phyloP scores from a whole-genome alignment of 2,329 filamentous ascomycete species.

The Curvularia lunata region DNA sequence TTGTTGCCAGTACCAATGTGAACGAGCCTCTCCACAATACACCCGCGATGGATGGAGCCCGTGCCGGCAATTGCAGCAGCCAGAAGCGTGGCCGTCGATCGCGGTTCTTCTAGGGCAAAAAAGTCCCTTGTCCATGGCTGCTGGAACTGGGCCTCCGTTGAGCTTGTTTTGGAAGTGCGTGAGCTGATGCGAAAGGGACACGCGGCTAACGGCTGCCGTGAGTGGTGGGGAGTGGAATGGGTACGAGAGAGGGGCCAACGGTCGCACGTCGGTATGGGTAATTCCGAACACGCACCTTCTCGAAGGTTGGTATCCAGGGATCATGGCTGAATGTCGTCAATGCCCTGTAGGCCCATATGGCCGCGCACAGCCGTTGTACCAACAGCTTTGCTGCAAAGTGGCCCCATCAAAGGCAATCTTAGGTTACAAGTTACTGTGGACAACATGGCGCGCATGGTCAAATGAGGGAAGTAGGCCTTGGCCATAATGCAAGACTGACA shows the following conservation, averaged over 20 bases:
- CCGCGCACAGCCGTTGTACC: slow-evolving; percentile 25
- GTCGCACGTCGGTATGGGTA: slow-evolving; percentile 24
- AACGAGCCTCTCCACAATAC: slow-evolving; percentile 19
- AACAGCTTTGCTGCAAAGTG: slow-evolving; percentile 7
- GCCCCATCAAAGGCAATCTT: slow-evolving; percentile 8
- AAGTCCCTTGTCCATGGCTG: neutral
- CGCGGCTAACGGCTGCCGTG: slow-evolving; percentile 18
- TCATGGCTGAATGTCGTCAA: slow-evolving; percentile 22
- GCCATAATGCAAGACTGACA: slow-evolving; percentile 5
- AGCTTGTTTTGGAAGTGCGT: slow-evolving; percentile 11
- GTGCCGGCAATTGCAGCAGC: slow-evolving; percentile 10
- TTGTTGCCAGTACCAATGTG: slow-evolving; percentile 14
- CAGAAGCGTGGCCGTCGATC: slow-evolving; percentile 12
- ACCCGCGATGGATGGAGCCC: slow-evolving; percentile 13
- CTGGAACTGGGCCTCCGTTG: slow-evolving; percentile 10
- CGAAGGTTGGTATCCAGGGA: slow-evolving; percentile 28
- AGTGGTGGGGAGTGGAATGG: slow-evolving; percentile 14
- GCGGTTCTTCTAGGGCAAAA: slow-evolving; percentile 1
- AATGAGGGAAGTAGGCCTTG: neutral
- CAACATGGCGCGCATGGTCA: slow-evolving; percentile 1
- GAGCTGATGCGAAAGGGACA: slow-evolving; percentile 11
- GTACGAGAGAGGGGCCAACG: slow-evolving; percentile 22
- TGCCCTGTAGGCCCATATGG: slow-evolving; percentile 4
- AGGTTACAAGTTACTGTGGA: slow-evolving; percentile 2
- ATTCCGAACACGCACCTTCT: slow-evolving; percentile 31